Evolutionary conservation across 352 stramenopile genomes (phyloP), one percentile per base, ranked within the genome.

Genomic region (Chrysophaeum taylorii): DNA sequence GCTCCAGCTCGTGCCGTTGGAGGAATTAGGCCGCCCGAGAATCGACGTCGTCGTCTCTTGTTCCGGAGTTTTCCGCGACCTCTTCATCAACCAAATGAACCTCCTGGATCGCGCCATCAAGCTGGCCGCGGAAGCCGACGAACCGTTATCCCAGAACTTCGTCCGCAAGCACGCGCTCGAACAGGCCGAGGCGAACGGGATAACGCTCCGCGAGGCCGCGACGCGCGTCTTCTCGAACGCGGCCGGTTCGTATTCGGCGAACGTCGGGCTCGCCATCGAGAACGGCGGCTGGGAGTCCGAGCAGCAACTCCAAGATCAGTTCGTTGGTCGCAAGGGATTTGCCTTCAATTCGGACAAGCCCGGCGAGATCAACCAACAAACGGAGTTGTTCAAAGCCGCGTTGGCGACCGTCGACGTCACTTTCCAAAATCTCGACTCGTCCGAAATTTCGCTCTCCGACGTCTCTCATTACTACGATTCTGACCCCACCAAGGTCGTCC

Each of bases 41-140:
- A 81, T 92, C 54, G 86, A 92, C 76, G 86, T 92, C 64, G 86
- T 92, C 62, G 86, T 92, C 33, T 90, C 84, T 0, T 92, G 86
- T 75, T 91, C 85, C 48, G 86, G 86, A 61, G 86, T 92, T 25
- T 92, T 92, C 83, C 82, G 86, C 74, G 86, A 92, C 78, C 77
- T 92, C 16, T 92, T 92, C 81, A 92, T 92, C 80, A 92, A 92
- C 80, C 86, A 92, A 76, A 92, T 92, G 86, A 92, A 92, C 77
- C 76, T 92, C 43, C 85, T 92, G 70, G 86, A 92, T 80, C 77
- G 86, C 68, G 86, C 83, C 66, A 88, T 92, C 69, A 92, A 92
- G 79, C 85, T 92, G 82, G 86, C 86, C 23, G 86, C 86, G n/a
- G 86, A 92, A 79, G 84, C 85, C 18, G 85, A 92, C 72, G 86